Base-by-base conservation (phyloP, 2,329 filamentous ascomycete genomes). In the Colletotrichum noveboracense region DNA sequence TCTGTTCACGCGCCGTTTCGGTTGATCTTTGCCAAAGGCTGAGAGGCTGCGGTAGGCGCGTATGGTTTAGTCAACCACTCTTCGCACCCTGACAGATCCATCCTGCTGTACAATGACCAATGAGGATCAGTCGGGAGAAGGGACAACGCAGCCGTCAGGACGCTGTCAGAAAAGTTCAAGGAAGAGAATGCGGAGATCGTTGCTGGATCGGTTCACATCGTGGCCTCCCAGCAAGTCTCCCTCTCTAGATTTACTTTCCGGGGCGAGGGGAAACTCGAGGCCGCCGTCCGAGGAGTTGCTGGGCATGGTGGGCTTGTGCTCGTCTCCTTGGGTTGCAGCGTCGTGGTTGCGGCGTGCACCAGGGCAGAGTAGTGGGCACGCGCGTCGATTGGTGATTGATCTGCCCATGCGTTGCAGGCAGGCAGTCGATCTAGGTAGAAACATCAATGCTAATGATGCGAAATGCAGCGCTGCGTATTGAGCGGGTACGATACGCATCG, bases 1-100 rank as follows among this genome's bases (percentile, higher is more conserved):
- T 68, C 43, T 70, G 65, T 74, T 66, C 70, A 69, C 69, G 38
- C 58, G 12, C 48, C 21, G 70, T 76, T 76, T 76, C 74, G 74
- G 56, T 43, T 65, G 62, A 69, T 60, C 48, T 65, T 32, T 21
- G 30, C 38, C 34, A 24, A 28, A 62, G 28, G 24, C 30, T 65
- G 28, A 69, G 56, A 73, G 24, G 34, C 34, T 34, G 24, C 64
- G 43, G 26, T 64, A 52, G 58, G 24, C 56, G 43, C 56, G 21
- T 55, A 24, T 16, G 12, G 58, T 48, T 38, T n/a, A 48, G 18
- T 43, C 30, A 8, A 18, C 7, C 10, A 34, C 7, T 38, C 60
- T 8, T 58, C 34, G 60, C 43, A 21, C 43, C n/a, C 12, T 48
- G 43, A 13, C n/a, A 48, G 43, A 21, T 48, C 43, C 43, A 48